phyloP scores from a whole-genome alignment of 2,329 filamentous ascomycete species.

The Immersiporthe knoxdaviesiana region DNA sequence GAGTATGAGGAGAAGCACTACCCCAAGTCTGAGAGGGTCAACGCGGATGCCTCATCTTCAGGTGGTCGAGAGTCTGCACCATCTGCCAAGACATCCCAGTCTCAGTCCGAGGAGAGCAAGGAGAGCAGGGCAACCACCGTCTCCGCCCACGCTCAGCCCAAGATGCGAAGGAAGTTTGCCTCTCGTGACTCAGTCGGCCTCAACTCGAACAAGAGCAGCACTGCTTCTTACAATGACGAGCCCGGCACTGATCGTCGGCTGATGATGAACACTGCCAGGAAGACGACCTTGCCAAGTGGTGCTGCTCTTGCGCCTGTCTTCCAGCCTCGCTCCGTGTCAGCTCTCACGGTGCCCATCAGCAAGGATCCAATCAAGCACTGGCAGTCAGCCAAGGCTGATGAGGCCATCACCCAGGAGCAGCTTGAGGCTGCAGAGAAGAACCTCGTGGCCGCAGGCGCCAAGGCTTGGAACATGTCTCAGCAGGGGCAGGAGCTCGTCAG shows the following conservation, averaged over 20 bases:
- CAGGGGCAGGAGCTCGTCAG: slow-evolving; percentile 13
- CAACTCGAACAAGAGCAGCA: slow-evolving; percentile 30
- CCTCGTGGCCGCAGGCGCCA: slow-evolving; percentile 22
- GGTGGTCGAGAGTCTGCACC: slow-evolving; percentile 32
- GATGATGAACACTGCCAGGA: slow-evolving; percentile 37
- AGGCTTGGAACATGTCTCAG: slow-evolving; percentile 20
- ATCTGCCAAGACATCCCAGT: slow-evolving; percentile 34
- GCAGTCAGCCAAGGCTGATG: slow-evolving; percentile 24
- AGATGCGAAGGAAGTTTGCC: slow-evolving; percentile 29
- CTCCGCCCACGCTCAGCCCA: slow-evolving; percentile 25
- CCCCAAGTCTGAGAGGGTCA: slow-evolving; percentile 40
- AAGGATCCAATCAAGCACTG: slow-evolving; percentile 20
- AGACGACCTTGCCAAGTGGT: slow-evolving; percentile 46
- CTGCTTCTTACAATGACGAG: slow-evolving; percentile 35
- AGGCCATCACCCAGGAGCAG: slow-evolving; percentile 23
- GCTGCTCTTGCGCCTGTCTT: slow-evolving; percentile 56
- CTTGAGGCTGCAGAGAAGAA: slow-evolving; percentile 26
- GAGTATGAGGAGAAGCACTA: slow-evolving; percentile 50
- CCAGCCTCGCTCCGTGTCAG: slow-evolving; percentile 43
- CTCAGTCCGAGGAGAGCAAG: slow-evolving; percentile 29
- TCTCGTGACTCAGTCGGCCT: slow-evolving; percentile 26
- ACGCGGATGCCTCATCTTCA: slow-evolving; percentile 26
- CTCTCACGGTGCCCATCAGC: slow-evolving; percentile 28
- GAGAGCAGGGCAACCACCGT: slow-evolving; percentile 28
- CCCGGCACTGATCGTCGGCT: slow-evolving; percentile 34